Conservation (phyloP, 495 filamentous ascomycete species). For the Penicillium bovifimosum region DNA sequence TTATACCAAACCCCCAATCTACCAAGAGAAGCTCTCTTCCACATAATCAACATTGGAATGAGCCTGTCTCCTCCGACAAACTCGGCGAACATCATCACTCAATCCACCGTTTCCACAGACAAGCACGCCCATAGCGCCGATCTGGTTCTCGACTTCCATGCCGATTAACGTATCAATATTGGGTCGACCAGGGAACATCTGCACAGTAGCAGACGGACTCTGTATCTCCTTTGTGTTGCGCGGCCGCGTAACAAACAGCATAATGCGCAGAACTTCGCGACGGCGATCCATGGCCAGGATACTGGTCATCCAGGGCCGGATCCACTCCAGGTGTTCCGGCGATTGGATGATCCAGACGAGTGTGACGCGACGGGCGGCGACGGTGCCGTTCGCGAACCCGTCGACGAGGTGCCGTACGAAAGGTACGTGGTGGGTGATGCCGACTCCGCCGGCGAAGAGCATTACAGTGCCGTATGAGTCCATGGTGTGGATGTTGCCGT, state of each 20-base stretch:
- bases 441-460: conserved; percentile 86
- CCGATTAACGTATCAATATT: conserved; percentile 70
- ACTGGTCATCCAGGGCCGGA: conserved; percentile 85
- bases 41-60: conserved; percentile 67
- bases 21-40: conserved; percentile 92
- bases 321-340: conserved; percentile 85
- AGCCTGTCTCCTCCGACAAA: conserved; percentile 62
- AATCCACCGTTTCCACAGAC: conserved; percentile 83
- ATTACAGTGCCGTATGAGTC: conserved; percentile 86
- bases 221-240: conserved; percentile 65
- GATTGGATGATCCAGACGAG: conserved; percentile 91
- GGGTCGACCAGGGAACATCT: conserved; percentile 79
- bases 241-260: conserved; percentile 84
- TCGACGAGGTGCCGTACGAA: conserved; percentile 76
- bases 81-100: conserved; percentile 75
- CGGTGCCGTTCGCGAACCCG: conserved; percentile 64
- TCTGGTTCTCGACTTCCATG: conserved; percentile 68
- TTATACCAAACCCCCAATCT: not conserved
- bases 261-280: conserved; percentile 71
- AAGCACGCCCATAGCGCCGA: conserved; percentile 85
- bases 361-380: conserved; percentile 72
- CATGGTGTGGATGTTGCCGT: conserved; percentile 74
- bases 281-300: conserved; percentile 74
- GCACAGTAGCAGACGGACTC: conserved; percentile 66
- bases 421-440: conserved; percentile 93